Base-by-base conservation (phyloP, 169 alveolate genomes). In the Cryptosporidium ubiquitum region DNA sequence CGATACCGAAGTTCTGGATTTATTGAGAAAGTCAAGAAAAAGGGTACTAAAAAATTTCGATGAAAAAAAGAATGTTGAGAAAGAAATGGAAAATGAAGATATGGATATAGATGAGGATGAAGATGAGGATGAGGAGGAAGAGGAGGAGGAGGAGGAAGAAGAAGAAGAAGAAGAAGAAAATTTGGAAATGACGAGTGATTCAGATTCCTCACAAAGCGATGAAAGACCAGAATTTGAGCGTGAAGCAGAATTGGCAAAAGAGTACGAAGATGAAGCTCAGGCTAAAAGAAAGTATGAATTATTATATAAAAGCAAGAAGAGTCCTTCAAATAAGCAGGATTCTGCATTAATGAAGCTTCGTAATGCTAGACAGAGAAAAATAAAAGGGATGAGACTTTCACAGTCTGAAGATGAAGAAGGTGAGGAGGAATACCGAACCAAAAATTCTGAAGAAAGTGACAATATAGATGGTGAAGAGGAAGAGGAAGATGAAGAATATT, bases 271-370 rank as follows among this genome's bases (percentile, higher is more conserved):
- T 18, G 74, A 66, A 29, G 52, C 60, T 44, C 75, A 47, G 3
- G 89, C 44, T 12, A 79, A 79, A 40, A 79, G 89, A 61, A 79
- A 79, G 55, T 64, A 79, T 44, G 89, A 79, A 51, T 47, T 79
- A 18, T 47, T 79, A 29, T 64, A 79, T 42, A 79, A 64, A 35
- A 79, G 42, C 18, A 79, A 42, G 55, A 79, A 16, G 40, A 79
- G 68, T 60, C 79, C 66, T 20, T 42, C 89, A 29, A 79, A 66
- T 16, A 79, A 64, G 42, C 89, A 64, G 55, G 89, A 79, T 23
- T 79, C 89, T 33, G 89, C 89, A 14, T 47, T 79, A 40, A 39
- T 79, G 39, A 64, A 66, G 47, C 12, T 79, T 7, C 68, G 89
- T n/a, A 79, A 79, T 40, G 89, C 89, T 20, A 58, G 89, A n/a